Evolutionary conservation across 2,329 filamentous ascomycete species (phyloP), one percentile per base, ranked within the genome.

Genomic region (Neopestalotiopsis rosae): DNA sequence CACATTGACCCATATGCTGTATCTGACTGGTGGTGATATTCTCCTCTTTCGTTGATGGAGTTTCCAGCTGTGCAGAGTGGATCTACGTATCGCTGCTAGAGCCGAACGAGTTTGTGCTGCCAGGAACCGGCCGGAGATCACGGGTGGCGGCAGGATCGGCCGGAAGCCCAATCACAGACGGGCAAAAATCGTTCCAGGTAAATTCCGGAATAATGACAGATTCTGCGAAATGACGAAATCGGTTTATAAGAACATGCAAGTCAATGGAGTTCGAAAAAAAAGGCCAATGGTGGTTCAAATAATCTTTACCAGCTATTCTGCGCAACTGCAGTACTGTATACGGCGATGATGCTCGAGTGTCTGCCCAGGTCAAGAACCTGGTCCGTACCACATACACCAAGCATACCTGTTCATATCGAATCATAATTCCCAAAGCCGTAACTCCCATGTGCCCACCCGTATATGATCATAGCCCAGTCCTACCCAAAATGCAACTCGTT

Each of bases 121-220:
- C 59, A 61, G 59, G 59, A 61, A 61, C 59, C 24, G 24, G 24
- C 59, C 34, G 57, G 57, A 59, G 32, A 61, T 61, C 30, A 34
- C 59, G 59, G 59, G 59, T 61, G 42, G 40, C 59, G 59, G 59
- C n/a, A 34, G 59, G n/a, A 42, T 61, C 59, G 59, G 28, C 59
- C 30, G 32, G 24, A 59, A n/a, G 20, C 45, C 45, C 45, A 52
- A 52, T 52, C 45, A 52, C 14, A 20, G 45, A 52, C 45, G 17
- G 45, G 45, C 45, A 52, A 52, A 52, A 52, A 52, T 52, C 14
- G 45, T 52, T 52, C 45, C 45, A 52, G 28, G 57, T 59, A 6
- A 24, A 30, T 28, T 28, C 24, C 57, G 20, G n/a, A 7, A 59
- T 20, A 28, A 59, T 30, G 13, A 30, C 20, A 28, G 12, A n/a